Percentiles rank a stretch among this genome's conserved stretches.
phyloP scores from a whole-genome alignment of 805 yeast genomes.

The Komagataella populi region DNA sequence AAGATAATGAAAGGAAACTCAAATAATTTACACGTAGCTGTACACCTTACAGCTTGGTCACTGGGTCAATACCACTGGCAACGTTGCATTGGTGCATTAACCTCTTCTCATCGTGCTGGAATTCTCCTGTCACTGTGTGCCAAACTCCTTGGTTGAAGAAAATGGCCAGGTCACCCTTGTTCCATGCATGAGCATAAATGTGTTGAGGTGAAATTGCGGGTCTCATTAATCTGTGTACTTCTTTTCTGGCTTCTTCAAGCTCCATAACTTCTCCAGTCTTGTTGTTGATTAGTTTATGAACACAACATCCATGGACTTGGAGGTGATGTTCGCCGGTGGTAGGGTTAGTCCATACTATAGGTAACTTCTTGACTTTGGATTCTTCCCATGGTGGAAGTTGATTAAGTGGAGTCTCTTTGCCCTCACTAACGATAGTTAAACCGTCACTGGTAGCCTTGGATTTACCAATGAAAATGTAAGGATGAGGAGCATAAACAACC shows the following conservation, averaged over 20 bases:
- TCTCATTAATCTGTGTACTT: constrained; percentile 64
- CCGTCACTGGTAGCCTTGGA: constrained; percentile 82
- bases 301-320: constrained; percentile 84
- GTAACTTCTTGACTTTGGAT: constrained; percentile 60
- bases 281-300: constrained; percentile 42
- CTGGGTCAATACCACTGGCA: constrained; percentile 71
- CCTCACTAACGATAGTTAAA: constrained; percentile 72
- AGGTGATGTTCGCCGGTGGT: constrained; percentile 71
- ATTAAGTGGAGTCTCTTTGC: constrained; percentile 51
- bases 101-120: constrained; percentile 63
- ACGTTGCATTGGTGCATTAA: constrained; percentile 92
- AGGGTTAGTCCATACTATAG: constrained; percentile 89
- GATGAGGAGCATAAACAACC: constrained; percentile 86
- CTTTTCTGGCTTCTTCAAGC: constrained; percentile 61
- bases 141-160: constrained; percentile 84
- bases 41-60: neutral
- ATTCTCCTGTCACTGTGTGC: constrained; percentile 88
- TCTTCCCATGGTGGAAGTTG: constrained; percentile 78
- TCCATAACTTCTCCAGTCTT: constrained; percentile 47
- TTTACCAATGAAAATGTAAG: constrained; percentile 72
- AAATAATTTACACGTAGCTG: neutral
- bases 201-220: constrained; percentile 68
- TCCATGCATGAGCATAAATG: constrained; percentile 76
- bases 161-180: constrained; percentile 71
- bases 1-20: neutral